phyloP scores from a whole-genome alignment of 768 basidiomycete species.

The Pilatotrama ljubarskyi region DNA sequence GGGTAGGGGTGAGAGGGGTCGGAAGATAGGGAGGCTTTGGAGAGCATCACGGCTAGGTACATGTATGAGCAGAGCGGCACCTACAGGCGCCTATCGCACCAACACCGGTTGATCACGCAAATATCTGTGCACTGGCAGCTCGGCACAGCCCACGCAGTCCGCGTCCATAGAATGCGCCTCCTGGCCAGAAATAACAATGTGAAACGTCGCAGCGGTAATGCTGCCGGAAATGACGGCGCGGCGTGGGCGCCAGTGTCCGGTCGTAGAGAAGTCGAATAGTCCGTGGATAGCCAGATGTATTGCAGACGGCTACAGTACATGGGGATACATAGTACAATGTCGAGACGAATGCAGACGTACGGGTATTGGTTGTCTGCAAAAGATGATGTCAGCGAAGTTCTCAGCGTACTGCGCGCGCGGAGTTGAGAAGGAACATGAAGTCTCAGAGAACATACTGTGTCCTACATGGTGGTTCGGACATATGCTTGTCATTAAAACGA shows the following conservation, averaged over 20 bases:
- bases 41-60: too few relatives aligned
- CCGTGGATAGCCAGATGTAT: neutral
- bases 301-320: neutral
- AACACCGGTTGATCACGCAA: too few relatives aligned
- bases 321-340: too few relatives aligned
- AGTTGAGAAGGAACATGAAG: neutral
- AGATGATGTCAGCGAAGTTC: neutral
- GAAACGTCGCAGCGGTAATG: too few relatives aligned
- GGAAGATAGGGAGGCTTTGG: neutral
- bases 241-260: too few relatives aligned
- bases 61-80: too few relatives aligned
- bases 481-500: slow-evolving; percentile 62
- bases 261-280: too few relatives aligned
- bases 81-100: neutral
- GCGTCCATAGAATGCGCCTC: too few relatives aligned
- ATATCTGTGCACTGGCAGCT: too few relatives aligned
- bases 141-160: too few relatives aligned
- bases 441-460: slow-evolving; percentile 54
- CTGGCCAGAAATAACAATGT: too few relatives aligned
- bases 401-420: neutral
- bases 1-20: neutral
- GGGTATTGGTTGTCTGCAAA: neutral
- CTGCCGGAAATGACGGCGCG: too few relatives aligned
- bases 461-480: slow-evolving; percentile 64
- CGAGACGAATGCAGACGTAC: neutral